Conservation (phyloP, 176 grass and related monocot genomes). For the Pharus latifolius region DNA sequence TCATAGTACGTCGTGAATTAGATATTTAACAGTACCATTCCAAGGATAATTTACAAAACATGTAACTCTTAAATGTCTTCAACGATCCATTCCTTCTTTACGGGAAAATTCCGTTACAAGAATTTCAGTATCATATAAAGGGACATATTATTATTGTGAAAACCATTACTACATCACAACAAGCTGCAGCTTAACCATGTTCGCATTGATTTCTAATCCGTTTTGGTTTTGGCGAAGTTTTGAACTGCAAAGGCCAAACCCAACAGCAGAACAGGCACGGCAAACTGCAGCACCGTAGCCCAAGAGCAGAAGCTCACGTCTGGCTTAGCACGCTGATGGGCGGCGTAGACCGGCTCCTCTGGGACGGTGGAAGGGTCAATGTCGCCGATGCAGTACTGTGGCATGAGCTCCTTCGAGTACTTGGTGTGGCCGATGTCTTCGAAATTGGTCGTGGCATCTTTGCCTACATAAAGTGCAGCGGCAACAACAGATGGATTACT, state of each 20-base stretch:
- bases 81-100: no score
- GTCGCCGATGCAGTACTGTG: constrained; percentile 52
- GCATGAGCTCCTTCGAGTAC: constrained; percentile 50
- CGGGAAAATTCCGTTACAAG: no score
- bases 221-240: constrained; percentile 23
- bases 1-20: no score
- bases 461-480: constrained; percentile 25
- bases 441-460: constrained; percentile 77
- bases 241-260: constrained; percentile 24
- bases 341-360: neutral
- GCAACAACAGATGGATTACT: neutral
- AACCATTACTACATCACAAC: no score
- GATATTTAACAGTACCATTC: no score
- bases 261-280: constrained; percentile 23
- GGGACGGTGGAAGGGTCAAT: constrained; percentile 42
- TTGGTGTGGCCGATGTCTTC: constrained; percentile 65
- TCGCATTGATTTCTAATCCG: neutral
- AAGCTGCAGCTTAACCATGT: no score
- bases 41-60: no score
- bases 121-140: no score
- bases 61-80: no score
- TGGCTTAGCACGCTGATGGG: neutral
- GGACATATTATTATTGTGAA: neutral
- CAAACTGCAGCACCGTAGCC: constrained; percentile 35
- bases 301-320: neutral